Conservation (phyloP, 2,329 filamentous ascomycete genomes). For the Apiospora arundinis region DNA sequence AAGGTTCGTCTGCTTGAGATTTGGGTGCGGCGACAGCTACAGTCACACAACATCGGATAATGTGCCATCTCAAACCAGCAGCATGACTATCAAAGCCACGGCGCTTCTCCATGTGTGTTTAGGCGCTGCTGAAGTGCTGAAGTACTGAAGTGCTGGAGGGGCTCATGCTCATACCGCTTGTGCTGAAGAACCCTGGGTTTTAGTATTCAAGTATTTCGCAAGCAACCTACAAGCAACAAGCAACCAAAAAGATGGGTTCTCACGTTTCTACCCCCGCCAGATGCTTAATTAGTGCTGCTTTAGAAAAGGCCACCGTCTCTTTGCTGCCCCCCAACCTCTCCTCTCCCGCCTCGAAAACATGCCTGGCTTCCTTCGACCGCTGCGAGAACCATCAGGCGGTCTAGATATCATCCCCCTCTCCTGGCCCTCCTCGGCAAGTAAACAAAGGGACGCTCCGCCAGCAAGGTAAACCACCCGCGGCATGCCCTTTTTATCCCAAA, state of each 20-base stretch:
- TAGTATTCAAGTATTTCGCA: neutral
- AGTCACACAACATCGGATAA: constrained; percentile 7
- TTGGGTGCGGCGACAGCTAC: constrained; percentile 2
- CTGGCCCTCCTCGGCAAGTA: neutral
- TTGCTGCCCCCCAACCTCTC: constrained; percentile 11
- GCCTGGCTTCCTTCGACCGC: constrained; percentile 6
- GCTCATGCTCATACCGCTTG: neutral
- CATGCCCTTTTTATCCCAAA: neutral
- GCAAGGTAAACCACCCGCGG: neutral
- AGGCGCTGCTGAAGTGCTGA: neutral
- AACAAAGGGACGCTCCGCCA: constrained; percentile 17
- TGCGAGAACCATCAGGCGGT: neutral
- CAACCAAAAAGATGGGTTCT: constrained; percentile 6
- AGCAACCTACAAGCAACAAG: constrained; percentile 12
- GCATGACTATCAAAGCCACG: constrained; percentile 6
- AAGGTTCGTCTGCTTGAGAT: neutral
- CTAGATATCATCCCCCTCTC: neutral
- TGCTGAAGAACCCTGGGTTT: constrained; percentile 11
- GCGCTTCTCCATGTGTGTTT: neutral
- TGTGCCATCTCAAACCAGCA: constrained; percentile 17
- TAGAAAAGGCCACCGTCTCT: constrained; percentile 19
- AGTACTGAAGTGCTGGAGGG: neutral
- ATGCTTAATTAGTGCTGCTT: constrained; percentile 13
- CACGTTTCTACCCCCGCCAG: neutral
- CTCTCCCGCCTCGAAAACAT: constrained; percentile 7